Conservation (phyloP, 768 basidiomycete genomes). For the Suillus sp. region DNA sequence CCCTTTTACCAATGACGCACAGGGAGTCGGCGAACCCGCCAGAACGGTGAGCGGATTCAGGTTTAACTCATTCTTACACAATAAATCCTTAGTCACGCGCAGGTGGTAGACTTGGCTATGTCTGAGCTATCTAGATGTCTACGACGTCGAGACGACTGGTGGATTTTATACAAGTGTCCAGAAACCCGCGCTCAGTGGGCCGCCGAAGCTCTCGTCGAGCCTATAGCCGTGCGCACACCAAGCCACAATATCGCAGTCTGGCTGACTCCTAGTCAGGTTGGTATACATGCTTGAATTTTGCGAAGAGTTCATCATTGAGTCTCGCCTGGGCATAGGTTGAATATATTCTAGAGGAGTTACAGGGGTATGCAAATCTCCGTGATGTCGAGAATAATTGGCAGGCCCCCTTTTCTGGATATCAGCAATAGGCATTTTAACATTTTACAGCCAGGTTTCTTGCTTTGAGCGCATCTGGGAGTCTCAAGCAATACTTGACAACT, state of each 20-base stretch:
- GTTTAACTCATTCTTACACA: neutral
- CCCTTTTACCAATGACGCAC: conserved; percentile 49
- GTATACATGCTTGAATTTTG: conserved; percentile 10
- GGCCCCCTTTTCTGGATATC: conserved; percentile 14
- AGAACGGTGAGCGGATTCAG: conserved; percentile 41
- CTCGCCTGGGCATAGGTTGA: conserved; percentile 34
- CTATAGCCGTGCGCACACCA: conserved; percentile 40
- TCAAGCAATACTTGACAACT: conserved; percentile 25
- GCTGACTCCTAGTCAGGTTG: conserved; percentile 45
- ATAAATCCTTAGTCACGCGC: conserved; percentile 1
- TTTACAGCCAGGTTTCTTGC: conserved; percentile 51
- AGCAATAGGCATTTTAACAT: neutral
- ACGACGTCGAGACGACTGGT: conserved; percentile 44
- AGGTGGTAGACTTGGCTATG: conserved; percentile 56
- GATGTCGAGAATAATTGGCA: conserved; percentile 43
- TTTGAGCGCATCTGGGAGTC: conserved; percentile 60
- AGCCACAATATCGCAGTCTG: conserved; percentile 34
- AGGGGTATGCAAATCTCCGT: conserved; percentile 44
- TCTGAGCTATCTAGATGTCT: conserved; percentile 46
- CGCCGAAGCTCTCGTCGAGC: conserved; percentile 26
- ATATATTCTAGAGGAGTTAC: conserved; percentile 53
- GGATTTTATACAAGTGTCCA: conserved; percentile 33
- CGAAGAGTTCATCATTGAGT: neutral
- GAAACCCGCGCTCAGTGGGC: conserved; percentile 37
- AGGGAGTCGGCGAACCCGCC: conserved; percentile 51